phyloP scores from a whole-genome alignment of 352 stramenopile genomes.

The Phytopythium kandeliae region DNA sequence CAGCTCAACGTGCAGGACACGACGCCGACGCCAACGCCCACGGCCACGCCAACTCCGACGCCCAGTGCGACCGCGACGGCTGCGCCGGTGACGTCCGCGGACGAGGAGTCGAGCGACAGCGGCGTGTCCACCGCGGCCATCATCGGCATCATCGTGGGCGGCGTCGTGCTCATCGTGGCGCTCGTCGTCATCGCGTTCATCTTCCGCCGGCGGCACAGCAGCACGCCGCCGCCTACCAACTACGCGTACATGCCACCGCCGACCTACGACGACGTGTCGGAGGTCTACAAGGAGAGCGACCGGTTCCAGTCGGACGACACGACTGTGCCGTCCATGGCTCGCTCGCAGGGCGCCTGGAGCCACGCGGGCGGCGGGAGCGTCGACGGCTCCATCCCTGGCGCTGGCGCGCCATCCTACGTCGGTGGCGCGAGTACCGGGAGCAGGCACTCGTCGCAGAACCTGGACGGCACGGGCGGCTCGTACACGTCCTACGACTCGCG shows the following conservation, averaged over 20 bases:
- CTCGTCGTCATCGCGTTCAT: conserved; percentile 36
- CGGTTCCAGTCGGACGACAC: conserved; percentile 22
- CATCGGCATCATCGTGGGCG: conserved; percentile 56
- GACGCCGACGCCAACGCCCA: conserved; percentile 7
- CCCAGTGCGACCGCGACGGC: conserved; percentile 1
- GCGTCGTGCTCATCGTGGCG: conserved; percentile 37
- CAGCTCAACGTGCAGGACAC: conserved; percentile 31
- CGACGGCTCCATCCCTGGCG: not conserved
- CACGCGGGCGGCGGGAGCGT: not conserved
- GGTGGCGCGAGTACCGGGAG: conserved; percentile 11
- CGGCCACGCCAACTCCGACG: not conserved
- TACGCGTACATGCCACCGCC: conserved; percentile 48
- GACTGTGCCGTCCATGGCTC: conserved; percentile 6
- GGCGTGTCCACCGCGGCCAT: conserved; percentile 39
- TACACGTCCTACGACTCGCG: conserved; percentile 12
- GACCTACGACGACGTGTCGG: conserved; percentile 36
- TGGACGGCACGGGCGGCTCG: conserved; percentile 31
- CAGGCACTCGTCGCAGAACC: conserved; percentile 17
- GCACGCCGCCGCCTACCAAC: conserved; percentile 13
- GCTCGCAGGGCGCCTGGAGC: conserved; percentile 10
- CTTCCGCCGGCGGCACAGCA: conserved; percentile 23
- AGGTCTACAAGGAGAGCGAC: conserved; percentile 22
- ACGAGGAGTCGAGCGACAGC: conserved; percentile 6
- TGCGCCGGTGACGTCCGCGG: conserved; percentile 3
- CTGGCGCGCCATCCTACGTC: not conserved